Conservation (phyloP, 768 basidiomycete genomes). For the Phaeolepiota aurea region DNA sequence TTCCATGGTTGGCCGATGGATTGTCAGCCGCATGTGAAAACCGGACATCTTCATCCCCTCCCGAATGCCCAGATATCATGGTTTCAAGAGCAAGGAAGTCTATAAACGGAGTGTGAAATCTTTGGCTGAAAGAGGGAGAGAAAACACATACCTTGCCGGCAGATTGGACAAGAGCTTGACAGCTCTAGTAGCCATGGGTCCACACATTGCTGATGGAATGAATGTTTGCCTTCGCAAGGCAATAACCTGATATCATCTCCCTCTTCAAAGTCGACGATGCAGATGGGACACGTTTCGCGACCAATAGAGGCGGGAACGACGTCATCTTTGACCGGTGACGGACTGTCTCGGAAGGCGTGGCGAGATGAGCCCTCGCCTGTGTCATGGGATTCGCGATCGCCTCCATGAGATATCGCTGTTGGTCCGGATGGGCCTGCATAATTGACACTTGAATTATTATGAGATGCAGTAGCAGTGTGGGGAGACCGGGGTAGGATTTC, state of each 20-base stretch:
- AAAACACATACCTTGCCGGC: slow-evolving; percentile 65
- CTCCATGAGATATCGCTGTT: background rate
- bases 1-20: slow-evolving; percentile 13
- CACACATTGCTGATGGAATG: slow-evolving; percentile 85
- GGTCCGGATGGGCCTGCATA: background rate
- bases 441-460: background rate
- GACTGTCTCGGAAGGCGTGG: background rate
- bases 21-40: background rate
- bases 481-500: background rate
- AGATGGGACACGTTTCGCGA: slow-evolving; percentile 88
- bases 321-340: slow-evolving; percentile 18
- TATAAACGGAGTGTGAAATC: slow-evolving; percentile 10
- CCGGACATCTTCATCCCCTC: slow-evolving; percentile 12
- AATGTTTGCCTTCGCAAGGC: slow-evolving; percentile 87
- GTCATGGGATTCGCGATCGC: background rate
- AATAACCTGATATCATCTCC: slow-evolving; percentile 87
- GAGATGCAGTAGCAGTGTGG: background rate
- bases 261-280: slow-evolving; percentile 88
- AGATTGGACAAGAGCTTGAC: slow-evolving; percentile 87
- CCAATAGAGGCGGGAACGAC: slow-evolving; percentile 62
- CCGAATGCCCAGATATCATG: slow-evolving; percentile 31
- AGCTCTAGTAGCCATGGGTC: slow-evolving; percentile 91
- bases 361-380: background rate
- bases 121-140: background rate
- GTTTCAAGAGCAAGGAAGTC: slow-evolving; percentile 57